Evolutionary conservation across 2,329 filamentous ascomycete species (phyloP).

Genomic region (Cladorrhinum sp.): DNA sequence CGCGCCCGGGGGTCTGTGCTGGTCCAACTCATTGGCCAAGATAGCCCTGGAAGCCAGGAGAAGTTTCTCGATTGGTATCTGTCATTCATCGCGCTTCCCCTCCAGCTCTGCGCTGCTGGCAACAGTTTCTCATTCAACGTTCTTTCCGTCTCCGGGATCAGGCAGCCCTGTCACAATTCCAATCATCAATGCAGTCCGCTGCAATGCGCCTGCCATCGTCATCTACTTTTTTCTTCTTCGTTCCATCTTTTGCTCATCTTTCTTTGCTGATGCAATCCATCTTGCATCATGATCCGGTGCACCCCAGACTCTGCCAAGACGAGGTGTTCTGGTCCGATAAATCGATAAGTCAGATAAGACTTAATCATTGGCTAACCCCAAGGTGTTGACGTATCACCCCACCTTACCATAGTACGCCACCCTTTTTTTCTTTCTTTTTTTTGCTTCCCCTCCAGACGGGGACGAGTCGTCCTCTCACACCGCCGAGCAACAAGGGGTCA

Average conservation of each 20-base stretch:
- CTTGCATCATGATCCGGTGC: neutral
- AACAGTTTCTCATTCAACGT: neutral
- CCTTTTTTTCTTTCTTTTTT: neutral
- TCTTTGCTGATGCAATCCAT: neutral
- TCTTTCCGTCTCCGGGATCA: neutral
- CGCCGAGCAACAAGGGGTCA: neutral
- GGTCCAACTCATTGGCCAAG: constrained; percentile 17
- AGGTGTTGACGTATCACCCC: constrained; percentile 11
- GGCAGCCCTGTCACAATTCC: neutral
- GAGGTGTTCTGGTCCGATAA: neutral
- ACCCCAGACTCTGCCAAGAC: constrained; percentile 1
- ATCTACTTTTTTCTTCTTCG: neutral
- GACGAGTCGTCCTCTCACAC: neutral
- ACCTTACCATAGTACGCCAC: neutral
- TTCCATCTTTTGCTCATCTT: neutral
- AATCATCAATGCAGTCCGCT: neutral
- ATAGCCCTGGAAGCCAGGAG: constrained; percentile 23
- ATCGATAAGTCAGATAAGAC: constrained; percentile 12
- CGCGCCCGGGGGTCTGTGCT: constrained; percentile 20
- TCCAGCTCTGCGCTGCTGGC: neutral
- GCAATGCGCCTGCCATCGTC: neutral
- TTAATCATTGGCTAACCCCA: neutral
- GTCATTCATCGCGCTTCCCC: neutral
- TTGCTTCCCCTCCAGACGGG: neutral
- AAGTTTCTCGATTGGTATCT: constrained; percentile 27